phyloP scores from a whole-genome alignment of 331 rosid genomes.

The Pyracantha coccinea region DNA sequence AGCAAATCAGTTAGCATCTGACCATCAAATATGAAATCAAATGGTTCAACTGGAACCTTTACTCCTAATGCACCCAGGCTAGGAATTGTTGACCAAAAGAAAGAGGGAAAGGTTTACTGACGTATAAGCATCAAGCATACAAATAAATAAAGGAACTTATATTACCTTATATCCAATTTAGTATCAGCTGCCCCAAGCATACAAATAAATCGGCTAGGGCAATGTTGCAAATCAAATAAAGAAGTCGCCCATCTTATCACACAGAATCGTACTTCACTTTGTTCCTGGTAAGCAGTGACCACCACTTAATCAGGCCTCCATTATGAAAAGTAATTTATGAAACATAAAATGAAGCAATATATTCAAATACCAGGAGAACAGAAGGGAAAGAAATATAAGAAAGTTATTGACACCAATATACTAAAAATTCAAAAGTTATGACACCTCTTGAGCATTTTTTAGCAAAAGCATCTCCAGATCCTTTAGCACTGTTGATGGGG shows the following conservation, averaged over 20 bases:
- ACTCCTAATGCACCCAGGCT: background rate
- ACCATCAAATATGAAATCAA: background rate
- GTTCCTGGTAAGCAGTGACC: constrained; percentile 43
- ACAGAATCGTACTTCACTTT: constrained; percentile 87
- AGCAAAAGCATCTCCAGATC: constrained; percentile 82
- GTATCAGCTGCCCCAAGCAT: constrained; percentile 83
- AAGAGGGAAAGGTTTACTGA: background rate
- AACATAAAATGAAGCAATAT: constrained; percentile 7
- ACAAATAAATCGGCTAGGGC: constrained; percentile 89
- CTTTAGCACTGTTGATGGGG: constrained; percentile 54
- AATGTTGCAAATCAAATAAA: constrained; percentile 73
- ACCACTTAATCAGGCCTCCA: constrained; percentile 10
- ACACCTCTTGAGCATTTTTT: constrained; percentile 66
- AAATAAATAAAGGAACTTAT: constrained; percentile 4
- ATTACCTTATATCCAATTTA: constrained; percentile 86
- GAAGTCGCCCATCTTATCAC: constrained; percentile 89
- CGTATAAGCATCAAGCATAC: background rate
- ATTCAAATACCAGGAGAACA: background rate
- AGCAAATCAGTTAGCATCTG: background rate
- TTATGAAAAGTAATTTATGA: background rate
- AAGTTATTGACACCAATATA: constrained; percentile 2
- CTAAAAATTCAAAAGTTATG: constrained; percentile 1
- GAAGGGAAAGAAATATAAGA: background rate
- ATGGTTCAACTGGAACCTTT: background rate
- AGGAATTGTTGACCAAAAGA: background rate